A percentile compares a stretch with the other conserved stretches of the same genome.
phyloP scores from a whole-genome alignment of 768 basidiomycete species.

The Russula virescens region DNA sequence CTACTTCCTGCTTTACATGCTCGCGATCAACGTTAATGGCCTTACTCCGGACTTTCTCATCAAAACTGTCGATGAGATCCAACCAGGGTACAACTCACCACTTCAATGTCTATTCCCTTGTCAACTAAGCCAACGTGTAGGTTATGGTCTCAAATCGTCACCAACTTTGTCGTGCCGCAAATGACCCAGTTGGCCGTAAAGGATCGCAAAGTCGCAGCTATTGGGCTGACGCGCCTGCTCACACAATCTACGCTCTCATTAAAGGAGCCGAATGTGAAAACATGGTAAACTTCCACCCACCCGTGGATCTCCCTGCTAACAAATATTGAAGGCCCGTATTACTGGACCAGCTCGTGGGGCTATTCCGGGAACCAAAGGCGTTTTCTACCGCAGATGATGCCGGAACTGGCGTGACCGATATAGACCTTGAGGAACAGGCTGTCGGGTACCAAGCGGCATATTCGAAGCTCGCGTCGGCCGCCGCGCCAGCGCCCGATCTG shows the following conservation, averaged over 20 bases:
- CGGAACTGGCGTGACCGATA: constrained; percentile 56
- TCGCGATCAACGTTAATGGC: constrained; percentile 69
- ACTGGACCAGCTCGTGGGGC: constrained; percentile 64
- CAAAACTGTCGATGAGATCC: constrained; percentile 73
- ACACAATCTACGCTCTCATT: constrained; percentile 70
- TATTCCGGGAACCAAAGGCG: constrained; percentile 75
- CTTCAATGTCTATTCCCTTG: not conserved
- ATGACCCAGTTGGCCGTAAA: constrained; percentile 72
- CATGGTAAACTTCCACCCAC: constrained; percentile 47
- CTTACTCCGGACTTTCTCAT: constrained; percentile 78
- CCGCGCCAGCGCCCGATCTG: constrained; percentile 51
- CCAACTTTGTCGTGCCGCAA: constrained; percentile 74
- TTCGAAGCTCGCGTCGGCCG: constrained; percentile 82
- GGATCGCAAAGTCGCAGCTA: constrained; percentile 78
- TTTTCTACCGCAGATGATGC: constrained; percentile 48
- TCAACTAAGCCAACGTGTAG: constrained; percentile 30
- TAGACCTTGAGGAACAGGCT: constrained; percentile 87
- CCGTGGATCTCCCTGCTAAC: not conserved
- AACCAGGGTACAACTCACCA: constrained; percentile 57
- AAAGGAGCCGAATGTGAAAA: constrained; percentile 50
- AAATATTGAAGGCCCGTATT: constrained; percentile 50
- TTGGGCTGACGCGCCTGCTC: constrained; percentile 75
- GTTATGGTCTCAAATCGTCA: constrained; percentile 75
- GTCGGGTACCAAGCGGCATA: constrained; percentile 94
- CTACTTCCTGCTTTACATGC: constrained; percentile 66